Conservation (phyloP, 768 basidiomycete species). For the Tulasnella sp. region DNA sequence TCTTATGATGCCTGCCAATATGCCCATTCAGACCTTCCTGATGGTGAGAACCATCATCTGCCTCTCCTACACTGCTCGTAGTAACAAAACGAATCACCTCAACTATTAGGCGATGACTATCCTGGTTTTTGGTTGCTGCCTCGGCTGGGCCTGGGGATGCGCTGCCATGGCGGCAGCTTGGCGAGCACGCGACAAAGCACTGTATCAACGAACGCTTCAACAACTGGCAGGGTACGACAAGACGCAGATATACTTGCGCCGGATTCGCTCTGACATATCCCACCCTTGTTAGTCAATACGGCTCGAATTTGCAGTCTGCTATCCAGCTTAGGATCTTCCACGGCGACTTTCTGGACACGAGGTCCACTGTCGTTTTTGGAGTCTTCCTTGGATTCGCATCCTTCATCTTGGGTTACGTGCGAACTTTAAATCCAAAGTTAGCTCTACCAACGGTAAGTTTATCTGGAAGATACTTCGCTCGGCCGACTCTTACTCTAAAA, state of each 20-base stretch:
- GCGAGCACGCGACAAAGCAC: neutral
- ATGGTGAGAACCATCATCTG: neutral
- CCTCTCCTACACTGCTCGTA: neutral
- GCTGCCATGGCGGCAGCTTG: constrained; percentile 13
- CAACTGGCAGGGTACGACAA: neutral
- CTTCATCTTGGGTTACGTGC: neutral
- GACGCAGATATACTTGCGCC: neutral
- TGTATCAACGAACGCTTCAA: constrained; percentile 2
- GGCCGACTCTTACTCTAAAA: neutral
- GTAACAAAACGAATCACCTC: neutral
- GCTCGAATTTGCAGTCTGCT: neutral
- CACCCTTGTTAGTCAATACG: neutral
- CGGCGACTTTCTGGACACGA: constrained; percentile 8
- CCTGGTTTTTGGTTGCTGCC: neutral
- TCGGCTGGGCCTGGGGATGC: constrained; percentile 17
- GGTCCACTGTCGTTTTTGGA: constrained; percentile 8
- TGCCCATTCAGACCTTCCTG: constrained; percentile 14
- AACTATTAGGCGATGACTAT: neutral
- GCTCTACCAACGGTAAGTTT: constrained; percentile 2
- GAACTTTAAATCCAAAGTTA: constrained; percentile 4
- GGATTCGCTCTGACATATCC: neutral
- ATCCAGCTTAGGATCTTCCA: neutral
- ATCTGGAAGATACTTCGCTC: neutral
- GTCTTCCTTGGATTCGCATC: constrained; percentile 4
- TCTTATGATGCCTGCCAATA: constrained; percentile 11